Conservation (phyloP, 768 basidiomycete species). For the Suillus subaureus region DNA sequence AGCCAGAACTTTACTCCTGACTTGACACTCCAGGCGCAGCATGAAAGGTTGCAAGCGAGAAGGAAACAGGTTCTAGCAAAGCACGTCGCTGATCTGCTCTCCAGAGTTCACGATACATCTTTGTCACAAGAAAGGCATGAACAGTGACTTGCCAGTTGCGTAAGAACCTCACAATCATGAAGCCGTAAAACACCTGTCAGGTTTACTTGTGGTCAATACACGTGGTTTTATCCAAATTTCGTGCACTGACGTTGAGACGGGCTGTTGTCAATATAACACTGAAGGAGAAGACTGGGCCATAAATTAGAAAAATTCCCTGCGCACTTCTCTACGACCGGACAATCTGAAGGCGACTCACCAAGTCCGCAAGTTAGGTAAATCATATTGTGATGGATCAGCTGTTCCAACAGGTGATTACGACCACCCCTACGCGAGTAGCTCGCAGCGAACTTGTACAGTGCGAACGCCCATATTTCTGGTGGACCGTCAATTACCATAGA, state of each 20-base stretch:
- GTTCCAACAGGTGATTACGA: not conserved
- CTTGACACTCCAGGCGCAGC: not conserved
- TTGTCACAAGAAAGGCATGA: slow-evolving; percentile 7
- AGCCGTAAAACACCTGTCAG: slow-evolving; percentile 1
- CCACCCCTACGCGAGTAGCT: not conserved
- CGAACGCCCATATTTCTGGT: slow-evolving; percentile 2
- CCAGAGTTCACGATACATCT: slow-evolving; percentile 7
- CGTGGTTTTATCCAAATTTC: not conserved
- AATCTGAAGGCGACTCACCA: not conserved
- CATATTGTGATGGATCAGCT: not conserved
- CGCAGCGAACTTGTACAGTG: not conserved
- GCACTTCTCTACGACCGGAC: too few species aligned
- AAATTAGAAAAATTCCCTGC: not conserved
- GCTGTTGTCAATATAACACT: not conserved
- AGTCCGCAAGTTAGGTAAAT: slow-evolving; percentile 4
- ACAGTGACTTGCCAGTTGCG: slow-evolving; percentile 4
- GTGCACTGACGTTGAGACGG: not conserved
- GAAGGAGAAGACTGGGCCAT: not conserved
- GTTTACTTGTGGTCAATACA: not conserved
- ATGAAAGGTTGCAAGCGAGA: not conserved
- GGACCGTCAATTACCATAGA: not conserved
- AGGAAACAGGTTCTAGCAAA: slow-evolving; percentile 1
- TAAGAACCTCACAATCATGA: slow-evolving; percentile 7
- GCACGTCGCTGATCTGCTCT: not conserved
- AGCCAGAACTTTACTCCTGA: not conserved